Conservation (phyloP, 106 monocot genomes). For the Acorus calamus region DNA sequence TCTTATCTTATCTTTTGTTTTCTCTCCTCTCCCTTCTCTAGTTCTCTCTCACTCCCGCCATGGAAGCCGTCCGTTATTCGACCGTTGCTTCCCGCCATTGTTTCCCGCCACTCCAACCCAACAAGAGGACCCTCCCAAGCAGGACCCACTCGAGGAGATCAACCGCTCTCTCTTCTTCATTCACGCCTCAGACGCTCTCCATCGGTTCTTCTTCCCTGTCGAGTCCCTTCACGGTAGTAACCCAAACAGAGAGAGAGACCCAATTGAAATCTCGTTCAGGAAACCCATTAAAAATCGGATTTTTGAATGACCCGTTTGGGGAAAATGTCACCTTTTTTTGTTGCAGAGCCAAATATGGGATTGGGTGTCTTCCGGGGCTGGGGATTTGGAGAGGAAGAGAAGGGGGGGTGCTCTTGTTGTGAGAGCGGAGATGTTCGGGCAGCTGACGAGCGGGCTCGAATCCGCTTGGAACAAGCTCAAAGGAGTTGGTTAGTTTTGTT, state of each 20-base stretch:
- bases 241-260: no score
- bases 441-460: conserved; percentile 82
- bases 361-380: conserved; percentile 24
- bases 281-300: no score
- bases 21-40: background rate
- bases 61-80: conserved; percentile 38
- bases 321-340: no score
- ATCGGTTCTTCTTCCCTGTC: conserved; percentile 15
- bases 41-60: conserved; percentile 3
- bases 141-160: conserved; percentile 1
- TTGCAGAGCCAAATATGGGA: conserved; percentile 40
- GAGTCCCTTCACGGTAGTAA: conserved; percentile 30
- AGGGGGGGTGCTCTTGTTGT: conserved; percentile 19
- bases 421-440: conserved; percentile 94
- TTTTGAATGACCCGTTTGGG: no score
- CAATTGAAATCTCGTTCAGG: no score
- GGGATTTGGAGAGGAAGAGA: conserved; percentile 2
- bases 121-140: conserved; percentile 1
- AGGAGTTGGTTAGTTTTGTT: conserved; percentile 48
- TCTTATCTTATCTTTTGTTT: background rate
- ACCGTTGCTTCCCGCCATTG: conserved; percentile 21
- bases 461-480: conserved; percentile 89
- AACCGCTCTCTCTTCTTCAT: conserved; percentile 11
- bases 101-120: conserved; percentile 10
- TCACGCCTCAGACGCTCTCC: conserved; percentile 21